phyloP scores from a whole-genome alignment of 108 stramenopile genomes.

The Nitzschia putrida region DNA sequence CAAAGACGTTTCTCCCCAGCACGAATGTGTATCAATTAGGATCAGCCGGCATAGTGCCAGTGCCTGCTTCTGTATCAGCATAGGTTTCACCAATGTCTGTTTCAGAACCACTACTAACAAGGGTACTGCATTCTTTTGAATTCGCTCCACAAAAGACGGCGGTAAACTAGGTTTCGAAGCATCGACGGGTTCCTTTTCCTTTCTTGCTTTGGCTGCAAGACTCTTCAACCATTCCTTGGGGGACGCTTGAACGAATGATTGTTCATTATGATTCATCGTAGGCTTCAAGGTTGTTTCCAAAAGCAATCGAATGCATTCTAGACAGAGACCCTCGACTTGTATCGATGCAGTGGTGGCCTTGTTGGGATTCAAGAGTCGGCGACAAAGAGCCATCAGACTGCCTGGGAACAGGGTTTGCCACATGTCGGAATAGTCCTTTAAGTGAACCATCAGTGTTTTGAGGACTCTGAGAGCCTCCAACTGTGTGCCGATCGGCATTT shows the following conservation, averaged over 20 bases:
- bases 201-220: no score
- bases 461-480: not conserved
- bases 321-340: not conserved
- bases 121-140: not conserved
- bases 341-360: not conserved
- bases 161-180: no score
- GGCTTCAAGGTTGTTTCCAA: slow-evolving; percentile 1
- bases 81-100: slow-evolving; percentile 1
- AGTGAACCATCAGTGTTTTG: not conserved
- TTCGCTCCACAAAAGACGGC: not conserved
- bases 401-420: slow-evolving; percentile 40
- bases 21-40: slow-evolving; percentile 19
- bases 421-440: not conserved
- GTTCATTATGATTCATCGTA: not conserved
- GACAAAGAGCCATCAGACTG: slow-evolving; percentile 21
- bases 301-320: slow-evolving; percentile 6
- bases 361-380: not conserved
- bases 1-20: slow-evolving; percentile 18
- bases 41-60: slow-evolving; percentile 13
- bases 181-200: no score
- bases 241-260: no score
- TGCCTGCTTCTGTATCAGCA: slow-evolving; percentile 3
- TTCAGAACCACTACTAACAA: not conserved
- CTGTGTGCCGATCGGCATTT: not conserved
- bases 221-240: no score